Evolutionary conservation across 441 rosid species (phyloP).

Genomic region (Omphalea diandra): DNA sequence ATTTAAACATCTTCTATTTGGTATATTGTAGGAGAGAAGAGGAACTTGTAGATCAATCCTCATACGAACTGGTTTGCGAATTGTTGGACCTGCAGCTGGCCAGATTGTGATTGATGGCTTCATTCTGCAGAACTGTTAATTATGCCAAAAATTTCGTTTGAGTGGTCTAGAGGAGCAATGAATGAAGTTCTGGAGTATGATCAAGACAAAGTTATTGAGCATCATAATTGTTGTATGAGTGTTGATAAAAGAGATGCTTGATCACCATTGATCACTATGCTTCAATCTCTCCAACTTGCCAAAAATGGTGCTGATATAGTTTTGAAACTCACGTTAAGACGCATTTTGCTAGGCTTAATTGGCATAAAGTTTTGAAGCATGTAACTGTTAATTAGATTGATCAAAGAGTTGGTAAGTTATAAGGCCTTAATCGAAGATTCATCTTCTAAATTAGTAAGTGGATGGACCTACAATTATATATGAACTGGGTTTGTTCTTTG

Average conservation of each 20-base stretch:
- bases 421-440: not conserved
- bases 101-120: too few relatives aligned
- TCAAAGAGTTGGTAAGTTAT: conserved; percentile 55
- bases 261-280: conserved; percentile 64
- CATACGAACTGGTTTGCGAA: too few relatives aligned
- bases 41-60: too few relatives aligned
- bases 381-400: conserved; percentile 52
- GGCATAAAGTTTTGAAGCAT: conserved; percentile 63
- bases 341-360: conserved; percentile 65
- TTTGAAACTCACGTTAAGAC: conserved; percentile 62
- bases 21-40: too few relatives aligned
- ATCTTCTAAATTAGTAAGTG: too few relatives aligned
- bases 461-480: too few relatives aligned
- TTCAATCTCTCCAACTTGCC: conserved; percentile 68
- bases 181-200: conserved; percentile 66
- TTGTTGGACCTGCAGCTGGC: too few relatives aligned
- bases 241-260: conserved; percentile 76
- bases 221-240: conserved; percentile 68
- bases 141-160: too few relatives aligned
- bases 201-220: conserved; percentile 48
- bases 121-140: too few relatives aligned
- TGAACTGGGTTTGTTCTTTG: too few relatives aligned
- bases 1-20: too few relatives aligned
- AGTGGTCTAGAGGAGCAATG: conserved; percentile 71
- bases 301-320: conserved; percentile 68